Evolutionary conservation across 225 moss, liverwort and hornwort species (phyloP).

Genomic region (Bryoerythrophyllum caledonicum): DNA sequence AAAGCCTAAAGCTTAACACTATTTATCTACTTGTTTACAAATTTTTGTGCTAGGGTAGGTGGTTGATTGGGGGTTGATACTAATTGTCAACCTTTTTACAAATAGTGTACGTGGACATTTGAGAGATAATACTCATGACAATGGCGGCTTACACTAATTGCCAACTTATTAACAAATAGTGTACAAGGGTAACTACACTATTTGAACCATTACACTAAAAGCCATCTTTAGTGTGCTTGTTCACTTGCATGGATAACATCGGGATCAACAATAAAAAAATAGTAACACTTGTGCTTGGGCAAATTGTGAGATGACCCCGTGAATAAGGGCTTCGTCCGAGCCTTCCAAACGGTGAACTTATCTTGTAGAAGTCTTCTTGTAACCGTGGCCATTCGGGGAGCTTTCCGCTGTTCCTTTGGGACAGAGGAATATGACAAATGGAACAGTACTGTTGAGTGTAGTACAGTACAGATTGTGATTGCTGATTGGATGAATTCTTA

Average conservation of each 20-base stretch:
- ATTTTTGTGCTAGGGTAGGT: too few relatives aligned
- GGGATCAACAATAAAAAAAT: not conserved
- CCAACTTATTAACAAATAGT: too few relatives aligned
- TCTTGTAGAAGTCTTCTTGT: not conserved
- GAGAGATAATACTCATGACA: too few relatives aligned
- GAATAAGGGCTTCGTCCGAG: not conserved
- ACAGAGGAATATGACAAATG: not conserved
- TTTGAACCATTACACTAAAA: too few relatives aligned
- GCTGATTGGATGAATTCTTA: constrained; percentile 16
- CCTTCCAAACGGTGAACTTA: constrained; percentile 3
- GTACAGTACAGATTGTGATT: constrained; percentile 19
- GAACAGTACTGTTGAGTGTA: not conserved
- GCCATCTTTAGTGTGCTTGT: too few relatives aligned
- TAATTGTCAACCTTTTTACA: too few relatives aligned
- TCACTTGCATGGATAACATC: not conserved
- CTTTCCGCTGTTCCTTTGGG: not conserved
- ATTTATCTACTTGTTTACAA: too few relatives aligned
- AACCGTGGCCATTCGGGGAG: not conserved
- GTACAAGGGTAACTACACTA: too few relatives aligned
- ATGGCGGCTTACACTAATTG: too few relatives aligned
- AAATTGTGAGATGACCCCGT: not conserved
- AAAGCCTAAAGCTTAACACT: too few relatives aligned
- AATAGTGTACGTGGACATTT: too few relatives aligned
- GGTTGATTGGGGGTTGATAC: too few relatives aligned
- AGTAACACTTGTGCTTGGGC: not conserved